Percentiles rank a stretch among this genome's conserved stretches.
These are phyloP conservation scores for Chondrostereum purpureum DNA, from an alignment of 1,284 basidiomycete species.

Conservation along the genomic window DNA sequence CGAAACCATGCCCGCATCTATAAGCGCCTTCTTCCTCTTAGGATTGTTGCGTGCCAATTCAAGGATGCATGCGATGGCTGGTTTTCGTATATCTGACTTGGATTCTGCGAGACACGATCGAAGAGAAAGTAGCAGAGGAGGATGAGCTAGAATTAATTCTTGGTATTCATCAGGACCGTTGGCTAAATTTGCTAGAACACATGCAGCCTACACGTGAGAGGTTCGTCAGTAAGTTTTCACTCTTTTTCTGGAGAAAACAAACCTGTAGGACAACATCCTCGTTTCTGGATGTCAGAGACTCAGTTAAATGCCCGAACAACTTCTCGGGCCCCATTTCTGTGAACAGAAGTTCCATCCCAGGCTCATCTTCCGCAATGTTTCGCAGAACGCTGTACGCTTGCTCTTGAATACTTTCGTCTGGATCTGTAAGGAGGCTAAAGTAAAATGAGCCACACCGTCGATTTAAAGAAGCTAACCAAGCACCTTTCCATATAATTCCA, in stretches of 20 bases:
- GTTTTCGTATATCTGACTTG: constrained; percentile 50
- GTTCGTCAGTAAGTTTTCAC: not conserved
- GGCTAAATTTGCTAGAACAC: constrained; percentile 55
- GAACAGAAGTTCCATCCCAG: constrained; percentile 55
- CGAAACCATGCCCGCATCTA: constrained; percentile 17
- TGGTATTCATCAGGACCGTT: constrained; percentile 48
- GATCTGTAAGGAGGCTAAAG: constrained; percentile 42
- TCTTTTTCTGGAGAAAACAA: constrained; percentile 4
- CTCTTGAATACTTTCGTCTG: constrained; percentile 51
- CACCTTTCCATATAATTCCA: constrained; percentile 54
- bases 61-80: constrained; percentile 50
- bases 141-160: constrained; percentile 40
- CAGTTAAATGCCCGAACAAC: constrained; percentile 38
- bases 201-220: constrained; percentile 37
- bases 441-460: too few relatives aligned
- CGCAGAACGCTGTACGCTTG: constrained; percentile 58
- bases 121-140: constrained; percentile 44
- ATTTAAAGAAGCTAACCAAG: not conserved
- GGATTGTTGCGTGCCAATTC: constrained; percentile 29
- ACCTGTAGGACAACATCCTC: constrained; percentile 52
- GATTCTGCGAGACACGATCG: constrained; percentile 51
- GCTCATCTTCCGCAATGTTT: constrained; percentile 57
- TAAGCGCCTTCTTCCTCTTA: constrained; percentile 5
- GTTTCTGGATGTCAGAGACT: constrained; percentile 39
- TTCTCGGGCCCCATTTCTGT: constrained; percentile 39